Evolutionary conservation across 176 grass and related monocot species (phyloP), one percentile per base, ranked within the genome.

Genomic region (Panicum miliaceum): DNA sequence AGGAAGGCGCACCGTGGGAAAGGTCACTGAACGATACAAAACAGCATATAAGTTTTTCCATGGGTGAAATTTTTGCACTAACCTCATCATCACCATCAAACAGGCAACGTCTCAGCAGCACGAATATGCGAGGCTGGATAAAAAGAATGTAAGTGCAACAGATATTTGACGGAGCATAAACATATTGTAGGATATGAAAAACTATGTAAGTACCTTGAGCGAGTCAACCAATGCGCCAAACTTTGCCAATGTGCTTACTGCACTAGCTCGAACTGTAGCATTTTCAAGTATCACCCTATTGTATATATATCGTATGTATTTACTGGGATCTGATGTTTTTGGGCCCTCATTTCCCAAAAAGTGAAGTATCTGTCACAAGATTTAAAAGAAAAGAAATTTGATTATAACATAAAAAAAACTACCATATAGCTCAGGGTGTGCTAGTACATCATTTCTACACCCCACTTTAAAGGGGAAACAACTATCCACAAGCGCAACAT

Each of bases 1-100:
- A 65, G 48, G 36, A 57, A 72, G 22, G 38, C 29, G 1, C 26
- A 16, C 20, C 60, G 32, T 3, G 75, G 62, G 25, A 81, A 45
- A 20, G 70, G 53, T 64, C 2, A 67, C 7, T 32, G 53, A 84
- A 66, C 59, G 58, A 60, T 85, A 50, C 27, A 27, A 32, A 71
- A 64, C 18, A 48, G 13, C 34, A 76, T 42, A 63, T 4, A 41
- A 32, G 53, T 29, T 80, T 71, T 45, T 53, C 82, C 53, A 73
- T 73, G 40, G 13, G 53, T 62, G 4, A 85, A 81, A 42, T 6
- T 64, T 64, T 22, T 43, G 36, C 78, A 82, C 89, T 51, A 56
- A 99, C 96, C 96, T 99, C 96, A 65, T 99, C 96, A 92, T 99
- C 96, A 73, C 91, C 94, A 85, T 99, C 96, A 88, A 94, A 99